Evolutionary conservation across 2,329 filamentous ascomycete genomes (phyloP), one percentile per base, ranked within the genome.

Genomic region (Paraphaeosphaeria minitans): DNA sequence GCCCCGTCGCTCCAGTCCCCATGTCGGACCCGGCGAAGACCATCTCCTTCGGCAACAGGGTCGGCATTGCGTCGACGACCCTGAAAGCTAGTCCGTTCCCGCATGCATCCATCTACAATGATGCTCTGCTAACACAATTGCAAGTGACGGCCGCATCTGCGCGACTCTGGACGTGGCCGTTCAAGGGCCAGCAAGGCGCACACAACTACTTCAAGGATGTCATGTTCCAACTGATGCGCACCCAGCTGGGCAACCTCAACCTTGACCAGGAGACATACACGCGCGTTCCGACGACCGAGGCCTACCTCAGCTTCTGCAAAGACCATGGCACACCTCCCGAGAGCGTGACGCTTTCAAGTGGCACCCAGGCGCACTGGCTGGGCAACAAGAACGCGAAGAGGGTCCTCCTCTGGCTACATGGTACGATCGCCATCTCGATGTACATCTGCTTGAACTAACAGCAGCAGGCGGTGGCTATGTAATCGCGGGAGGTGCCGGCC

Each of bases 391-490:
- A 56, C 29, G 72, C 70, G 4, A 70, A 78, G 45, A 80, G 80
- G 43, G 59, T 80, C 3, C 68, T 83, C 9, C 63, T 83, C 1
- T 83, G 80, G 64, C 79, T 80, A 54, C 81, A 84, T 61, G 81
- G 81, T 76, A 60, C 22, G 58, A 59, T 12, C 21, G 2, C 13
- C 12, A 19, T 10, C 21, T 7, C n/a, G n/a, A 29, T 22, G 10
- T 41, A 19, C 14, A 21, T 2, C 33, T 24, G 19, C 19, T 29
- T 29, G 5, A 14, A 54, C 58, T 69, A 43, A 68, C 31, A n/a
- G 31, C 22, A 14, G 22, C 24, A 85, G 82, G 83, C 16, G 86
- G 86, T 46, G 86, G 86, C 5, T 88, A 85, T 65, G 79, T 79
- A 2, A 57, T 85, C 8, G 78, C 84, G 2, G 79, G 79, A 8